These are phyloP conservation scores for Boletus calvinii DNA, from an alignment of 1,284 basidiomycete species.

Conservation along the genomic window DNA sequence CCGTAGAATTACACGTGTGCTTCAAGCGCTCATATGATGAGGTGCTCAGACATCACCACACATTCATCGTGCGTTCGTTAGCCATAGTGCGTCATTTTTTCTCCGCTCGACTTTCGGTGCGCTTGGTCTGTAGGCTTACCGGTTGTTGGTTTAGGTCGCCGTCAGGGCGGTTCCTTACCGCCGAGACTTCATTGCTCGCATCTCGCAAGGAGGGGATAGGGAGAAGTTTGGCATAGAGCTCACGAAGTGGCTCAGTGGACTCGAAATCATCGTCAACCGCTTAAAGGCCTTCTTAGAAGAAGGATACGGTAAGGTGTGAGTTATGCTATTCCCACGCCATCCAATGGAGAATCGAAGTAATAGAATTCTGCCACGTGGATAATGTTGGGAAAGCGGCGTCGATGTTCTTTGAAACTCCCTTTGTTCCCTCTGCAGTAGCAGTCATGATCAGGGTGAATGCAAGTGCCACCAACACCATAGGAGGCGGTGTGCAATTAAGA, in stretches of 20 bases:
- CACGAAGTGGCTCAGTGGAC: conserved; percentile 74
- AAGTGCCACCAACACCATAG: conserved; percentile 4
- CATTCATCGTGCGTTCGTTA: conserved; percentile 80
- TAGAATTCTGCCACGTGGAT: conserved; percentile 22
- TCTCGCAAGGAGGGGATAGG: conserved; percentile 79
- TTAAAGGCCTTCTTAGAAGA: conserved; percentile 67
- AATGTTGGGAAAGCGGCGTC: background rate
- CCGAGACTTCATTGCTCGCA: conserved; percentile 79
- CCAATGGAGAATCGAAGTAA: conserved; percentile 23
- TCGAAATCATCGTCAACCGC: conserved; percentile 70
- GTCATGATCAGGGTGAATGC: background rate
- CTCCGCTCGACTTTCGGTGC: background rate
- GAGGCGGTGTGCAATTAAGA: conserved; percentile 14
- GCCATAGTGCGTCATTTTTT: conserved; percentile 66
- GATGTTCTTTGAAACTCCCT: conserved; percentile 7
- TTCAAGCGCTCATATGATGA: conserved; percentile 88
- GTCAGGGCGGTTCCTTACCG: conserved; percentile 92
- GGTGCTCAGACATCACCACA: conserved; percentile 81
- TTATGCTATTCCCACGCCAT: conserved; percentile 2
- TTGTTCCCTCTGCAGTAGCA: conserved; percentile 4
- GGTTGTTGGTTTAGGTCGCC: conserved; percentile 61
- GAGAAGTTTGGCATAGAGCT: conserved; percentile 78
- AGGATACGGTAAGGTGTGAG: conserved; percentile 59
- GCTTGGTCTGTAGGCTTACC: conserved; percentile 2
- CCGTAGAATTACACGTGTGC: conserved; percentile 74